Evolutionary conservation across 495 filamentous ascomycete genomes (phyloP), one percentile per base, ranked within the genome.

Genomic region (Penicillium psychrofluorescens): DNA sequence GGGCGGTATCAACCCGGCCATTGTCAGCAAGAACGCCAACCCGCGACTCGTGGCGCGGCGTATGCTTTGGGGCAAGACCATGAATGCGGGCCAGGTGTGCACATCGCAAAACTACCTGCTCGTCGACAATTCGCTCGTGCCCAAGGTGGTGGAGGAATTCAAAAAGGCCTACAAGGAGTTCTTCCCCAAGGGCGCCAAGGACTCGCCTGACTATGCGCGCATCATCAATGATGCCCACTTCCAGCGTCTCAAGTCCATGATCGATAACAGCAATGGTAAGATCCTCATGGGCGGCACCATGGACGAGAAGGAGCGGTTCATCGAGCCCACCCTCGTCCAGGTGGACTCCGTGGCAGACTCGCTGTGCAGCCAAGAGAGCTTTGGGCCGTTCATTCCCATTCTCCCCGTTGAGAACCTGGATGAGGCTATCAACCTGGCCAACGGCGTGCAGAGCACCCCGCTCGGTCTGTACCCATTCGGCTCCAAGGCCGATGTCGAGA

Each of bases 51-150:
- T 94, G 8, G 91, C 90, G 8, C 77, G 83, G 48, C 72, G 92
- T 31, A 70, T 96, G 35, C 66, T 92, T 4, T 98, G 91, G 90
- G 85, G 81, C 38, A 98, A 96, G 73, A 66, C 77, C 8, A 43
- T 83, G 44, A 94, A 95, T 62, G 80, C 85, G 10, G 92, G 92
- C 12, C 92, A 98, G 62, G 70, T 92, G 42, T 96, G 92, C 63
- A 78, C 95, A 30, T 82, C 77, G 7, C 88, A 95, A 52, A 95
- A 96, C 66, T 95, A 95, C 55, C 77, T 86, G 35, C 70, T 95
- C 43, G 76, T 95, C 32, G 88, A 96, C 54, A 79, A 78, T 50
- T 76, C 79, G 6, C 67, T 92, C 10, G 72, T 90, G 3, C 68
- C 77, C 4, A 67, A 74, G 8, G 90, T 97, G 46, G 69, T 96